These are phyloP conservation scores for Flaveria linearis DNA, from an alignment of 129 eudicot genomes.

Conservation along the genomic window DNA sequence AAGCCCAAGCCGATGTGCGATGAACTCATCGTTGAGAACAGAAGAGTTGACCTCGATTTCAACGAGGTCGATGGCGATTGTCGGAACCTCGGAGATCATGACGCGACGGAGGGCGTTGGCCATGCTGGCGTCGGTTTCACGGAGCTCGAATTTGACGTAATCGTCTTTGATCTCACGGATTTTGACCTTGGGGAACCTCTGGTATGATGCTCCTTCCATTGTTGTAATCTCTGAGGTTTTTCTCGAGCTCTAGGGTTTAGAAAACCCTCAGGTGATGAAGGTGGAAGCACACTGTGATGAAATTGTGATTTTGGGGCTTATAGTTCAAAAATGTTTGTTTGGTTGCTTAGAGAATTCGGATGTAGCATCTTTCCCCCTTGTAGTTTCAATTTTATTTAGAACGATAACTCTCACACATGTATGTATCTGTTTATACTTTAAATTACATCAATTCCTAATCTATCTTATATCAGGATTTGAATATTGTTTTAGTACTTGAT, in stretches of 20 bases:
- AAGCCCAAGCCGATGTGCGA: conserved; percentile 89
- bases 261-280: conserved; percentile 26
- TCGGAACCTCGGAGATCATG: conserved; percentile 98
- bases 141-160: conserved; percentile 81
- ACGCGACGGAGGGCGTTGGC: conserved; percentile 99
- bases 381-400: neutral
- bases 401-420: neutral
- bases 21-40: conserved; percentile 89
- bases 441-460: too few relatives aligned
- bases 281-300: neutral
- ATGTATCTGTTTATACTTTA: too few relatives aligned
- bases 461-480: too few relatives aligned
- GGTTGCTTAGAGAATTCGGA: neutral
- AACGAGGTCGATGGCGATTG: conserved; percentile 86
- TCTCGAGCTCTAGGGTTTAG: conserved; percentile 4
- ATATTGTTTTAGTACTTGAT: too few relatives aligned
- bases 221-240: conserved; percentile 10
- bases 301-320: neutral
- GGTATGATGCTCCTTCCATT: conserved; percentile 84
- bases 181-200: conserved; percentile 75
- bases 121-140: conserved; percentile 76
- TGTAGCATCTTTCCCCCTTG: neutral
- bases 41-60: conserved; percentile 97
- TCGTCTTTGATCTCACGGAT: conserved; percentile 78
- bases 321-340: neutral